Evolutionary conservation across 768 basidiomycete genomes (phyloP), one percentile per base, ranked within the genome.

Genomic region (Lactarius akahatsu): DNA sequence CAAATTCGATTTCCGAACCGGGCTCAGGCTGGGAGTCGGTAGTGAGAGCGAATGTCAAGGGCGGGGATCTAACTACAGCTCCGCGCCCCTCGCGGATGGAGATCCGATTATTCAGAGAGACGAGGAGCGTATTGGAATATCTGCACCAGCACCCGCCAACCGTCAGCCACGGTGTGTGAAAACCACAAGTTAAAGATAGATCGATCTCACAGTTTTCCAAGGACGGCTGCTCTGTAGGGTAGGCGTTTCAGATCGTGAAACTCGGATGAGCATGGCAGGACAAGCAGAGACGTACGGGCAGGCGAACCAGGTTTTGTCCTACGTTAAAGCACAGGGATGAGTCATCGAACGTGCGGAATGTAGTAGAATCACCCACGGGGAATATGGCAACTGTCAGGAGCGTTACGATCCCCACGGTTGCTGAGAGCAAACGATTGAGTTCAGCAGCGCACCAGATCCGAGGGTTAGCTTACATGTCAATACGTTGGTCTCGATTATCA

Each of bases 61-160:
- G 11, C 11, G 10, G 47, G 11, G 47, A 50, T 13, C 2, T 50
- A 13, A 5, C 47, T 23, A 5, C 23, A 23, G 43, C 20, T n/a
- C 43, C 20, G 1, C 7, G 10, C 34, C 18, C n/a, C 9, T 60
- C 59, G 6, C 64, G 64, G 40, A 65, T 61, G 23, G 40, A 57
- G 60, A 66, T 57, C 36, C 65, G 65, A 23, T 66, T 66, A 15
- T 66, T 66, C 16, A 66, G 60, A 6, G 65, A 61, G 28, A 66
- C 60, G 0, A 66, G 45, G 13, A 62, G 45, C 26, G 65, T 57
- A 5, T 66, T 66, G 18, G 65, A 62, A 36, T 66, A 66, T 7
- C 41, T 41, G 41, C 16, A 15, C 5, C 41, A 15, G 41, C 16
- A 41, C 16, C 41, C 41, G 16, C 16, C 41, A 18, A 41, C 5